A percentile compares a stretch with the other conserved stretches of the same genome.
Evolutionary conservation across 495 filamentous ascomycete species (phyloP).

Genomic region (Haplographium delicatum): DNA sequence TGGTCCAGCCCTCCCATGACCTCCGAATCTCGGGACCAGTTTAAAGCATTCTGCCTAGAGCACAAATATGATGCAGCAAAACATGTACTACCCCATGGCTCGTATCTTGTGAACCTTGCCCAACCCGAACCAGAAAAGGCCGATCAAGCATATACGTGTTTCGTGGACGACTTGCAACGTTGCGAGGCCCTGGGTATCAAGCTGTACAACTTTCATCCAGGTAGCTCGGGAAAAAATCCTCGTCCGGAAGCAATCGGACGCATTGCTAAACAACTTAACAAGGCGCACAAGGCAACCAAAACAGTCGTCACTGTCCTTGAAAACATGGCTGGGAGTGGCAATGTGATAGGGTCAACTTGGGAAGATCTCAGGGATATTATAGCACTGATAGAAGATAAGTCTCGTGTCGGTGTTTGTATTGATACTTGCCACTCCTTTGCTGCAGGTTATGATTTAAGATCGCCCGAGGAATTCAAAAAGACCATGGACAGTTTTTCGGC

Average conservation of each 20-base stretch:
- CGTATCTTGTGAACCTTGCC: slow-evolving; percentile 93
- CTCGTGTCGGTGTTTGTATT: slow-evolving; percentile 88
- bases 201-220: slow-evolving; percentile 97
- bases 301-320: slow-evolving; percentile 80
- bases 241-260: slow-evolving; percentile 67
- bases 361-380: slow-evolving; percentile 85
- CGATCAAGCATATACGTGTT: slow-evolving; percentile 78
- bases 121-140: slow-evolving; percentile 73
- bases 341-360: slow-evolving; percentile 79
- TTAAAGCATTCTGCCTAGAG: slow-evolving; percentile 58
- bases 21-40: slow-evolving; percentile 59
- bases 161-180: slow-evolving; percentile 81
- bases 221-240: slow-evolving; percentile 61
- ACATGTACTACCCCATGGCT: slow-evolving; percentile 84
- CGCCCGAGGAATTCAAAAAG: slow-evolving; percentile 62
- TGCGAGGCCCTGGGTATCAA: slow-evolving; percentile 85
- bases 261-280: slow-evolving; percentile 73
- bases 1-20: slow-evolving; percentile 82
- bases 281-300: slow-evolving; percentile 67
- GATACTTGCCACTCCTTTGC: slow-evolving; percentile 96
- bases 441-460: slow-evolving; percentile 84
- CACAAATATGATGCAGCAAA: slow-evolving; percentile 66
- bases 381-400: slow-evolving; percentile 68
- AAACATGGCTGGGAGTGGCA: slow-evolving; percentile 89
- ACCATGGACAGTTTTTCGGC: slow-evolving; percentile 73